phyloP scores from a whole-genome alignment of 2,329 filamentous ascomycete genomes.

The Ascochyta lentis region DNA sequence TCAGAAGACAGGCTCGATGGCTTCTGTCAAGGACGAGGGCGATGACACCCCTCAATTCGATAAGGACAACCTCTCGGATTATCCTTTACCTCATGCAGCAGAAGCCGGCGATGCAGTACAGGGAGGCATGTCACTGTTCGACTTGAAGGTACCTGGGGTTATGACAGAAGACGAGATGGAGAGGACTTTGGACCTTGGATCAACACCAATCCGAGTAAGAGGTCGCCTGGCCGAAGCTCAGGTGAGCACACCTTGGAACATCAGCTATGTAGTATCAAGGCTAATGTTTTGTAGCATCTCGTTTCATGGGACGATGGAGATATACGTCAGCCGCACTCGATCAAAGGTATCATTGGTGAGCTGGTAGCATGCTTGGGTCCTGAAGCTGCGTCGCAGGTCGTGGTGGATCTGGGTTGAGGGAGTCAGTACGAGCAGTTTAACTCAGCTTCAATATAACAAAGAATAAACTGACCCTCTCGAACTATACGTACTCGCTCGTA shows the following conservation, averaged over 20 bases:
- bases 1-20: slow-evolving; percentile 24
- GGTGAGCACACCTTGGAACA: slow-evolving; percentile 35
- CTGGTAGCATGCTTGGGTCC: slow-evolving; percentile 70
- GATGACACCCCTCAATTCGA: background rate
- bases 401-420: slow-evolving; percentile 61
- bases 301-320: slow-evolving; percentile 64
- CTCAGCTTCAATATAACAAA: background rate
- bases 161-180: slow-evolving; percentile 62
- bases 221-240: slow-evolving; percentile 40
- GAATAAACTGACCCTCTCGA: background rate
- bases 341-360: slow-evolving; percentile 71
- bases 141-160: slow-evolving; percentile 71
- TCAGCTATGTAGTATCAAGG: slow-evolving; percentile 44
- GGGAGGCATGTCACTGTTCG: slow-evolving; percentile 60
- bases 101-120: slow-evolving; percentile 45
- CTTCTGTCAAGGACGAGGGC: background rate
- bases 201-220: slow-evolving; percentile 62
- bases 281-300: slow-evolving; percentile 57
- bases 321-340: slow-evolving; percentile 57
- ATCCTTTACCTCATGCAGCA: slow-evolving; percentile 33
- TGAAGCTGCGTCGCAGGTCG: slow-evolving; percentile 63
- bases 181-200: slow-evolving; percentile 62
- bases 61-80: slow-evolving; percentile 26
- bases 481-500: background rate
- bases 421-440: background rate